Evolutionary conservation across 2,329 filamentous ascomycete genomes (phyloP).

Genomic region (Nigrospora oryzae): DNA sequence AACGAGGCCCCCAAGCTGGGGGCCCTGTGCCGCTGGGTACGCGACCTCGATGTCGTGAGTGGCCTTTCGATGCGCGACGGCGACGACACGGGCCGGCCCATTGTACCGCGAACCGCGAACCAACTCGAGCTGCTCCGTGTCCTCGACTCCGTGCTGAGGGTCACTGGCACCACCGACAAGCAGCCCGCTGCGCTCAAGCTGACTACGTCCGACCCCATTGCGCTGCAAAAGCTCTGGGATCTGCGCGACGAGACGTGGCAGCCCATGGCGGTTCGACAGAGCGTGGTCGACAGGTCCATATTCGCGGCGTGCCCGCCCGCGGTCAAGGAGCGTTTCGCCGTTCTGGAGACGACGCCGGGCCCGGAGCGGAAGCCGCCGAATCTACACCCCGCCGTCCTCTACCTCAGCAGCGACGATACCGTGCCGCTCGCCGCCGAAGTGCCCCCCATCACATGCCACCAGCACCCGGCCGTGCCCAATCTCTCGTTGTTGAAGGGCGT

Average conservation of each 20-base stretch:
- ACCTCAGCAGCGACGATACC: conserved; percentile 49
- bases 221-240: conserved; percentile 54
- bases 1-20: conserved; percentile 57
- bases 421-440: conserved; percentile 37
- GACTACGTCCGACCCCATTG: conserved; percentile 36
- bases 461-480: conserved; percentile 55
- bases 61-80: conserved; percentile 49
- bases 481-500: conserved; percentile 53
- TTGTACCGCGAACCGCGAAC: conserved; percentile 27
- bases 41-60: conserved; percentile 61
- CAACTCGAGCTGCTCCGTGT: conserved; percentile 51
- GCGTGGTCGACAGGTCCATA: conserved; percentile 50
- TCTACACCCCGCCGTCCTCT: conserved; percentile 56
- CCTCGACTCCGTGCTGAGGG: conserved; percentile 54
- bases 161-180: conserved; percentile 52
- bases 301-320: conserved; percentile 28
- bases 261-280: conserved; percentile 41
- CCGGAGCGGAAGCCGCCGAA: conserved; percentile 58
- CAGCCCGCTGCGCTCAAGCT: conserved; percentile 22
- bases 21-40: conserved; percentile 63
- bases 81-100: conserved; percentile 3
- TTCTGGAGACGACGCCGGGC: conserved; percentile 55
- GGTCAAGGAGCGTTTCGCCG: conserved; percentile 34
- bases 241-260: conserved; percentile 31
- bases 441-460: conserved; percentile 42